Evolutionary conservation across 2,329 filamentous ascomycete species (phyloP).

Genomic region (Monosporascus sp.): DNA sequence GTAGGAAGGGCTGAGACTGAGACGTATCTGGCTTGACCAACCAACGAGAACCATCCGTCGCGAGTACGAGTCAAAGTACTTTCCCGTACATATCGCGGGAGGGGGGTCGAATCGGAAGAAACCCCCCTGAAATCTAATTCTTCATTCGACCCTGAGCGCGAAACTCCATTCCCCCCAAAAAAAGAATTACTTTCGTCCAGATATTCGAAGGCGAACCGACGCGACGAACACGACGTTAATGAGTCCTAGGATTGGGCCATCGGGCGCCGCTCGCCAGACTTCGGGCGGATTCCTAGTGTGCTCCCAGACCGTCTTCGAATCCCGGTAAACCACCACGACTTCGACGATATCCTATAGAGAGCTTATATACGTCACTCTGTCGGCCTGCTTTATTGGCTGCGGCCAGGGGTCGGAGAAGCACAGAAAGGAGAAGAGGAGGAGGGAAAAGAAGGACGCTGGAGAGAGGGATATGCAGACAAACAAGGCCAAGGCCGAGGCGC

Average conservation of each 20-base stretch:
- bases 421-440: constrained; percentile 1
- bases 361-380: neutral
- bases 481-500: constrained; percentile 41
- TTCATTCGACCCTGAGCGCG: neutral
- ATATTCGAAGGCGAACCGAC: neutral
- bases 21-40: neutral
- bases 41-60: neutral
- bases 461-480: constrained; percentile 31
- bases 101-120: no score
- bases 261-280: constrained; percentile 12
- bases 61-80: no score
- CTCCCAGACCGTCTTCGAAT: neutral
- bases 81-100: no score
- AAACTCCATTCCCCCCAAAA: neutral
- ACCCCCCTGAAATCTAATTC: no score
- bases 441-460: constrained; percentile 6
- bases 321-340: neutral
- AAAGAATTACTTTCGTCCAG: neutral
- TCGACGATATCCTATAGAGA: constrained; percentile 1
- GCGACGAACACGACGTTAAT: constrained; percentile 5
- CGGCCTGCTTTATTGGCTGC: constrained; percentile 11
- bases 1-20: neutral
- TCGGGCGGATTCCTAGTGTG: constrained; percentile 3
- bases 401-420: constrained; percentile 9
- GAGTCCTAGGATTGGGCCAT: constrained; percentile 8